Evolutionary conservation across 495 filamentous ascomycete genomes (phyloP), one percentile per base, ranked within the genome.

Genomic region (Neurospora terricola): DNA sequence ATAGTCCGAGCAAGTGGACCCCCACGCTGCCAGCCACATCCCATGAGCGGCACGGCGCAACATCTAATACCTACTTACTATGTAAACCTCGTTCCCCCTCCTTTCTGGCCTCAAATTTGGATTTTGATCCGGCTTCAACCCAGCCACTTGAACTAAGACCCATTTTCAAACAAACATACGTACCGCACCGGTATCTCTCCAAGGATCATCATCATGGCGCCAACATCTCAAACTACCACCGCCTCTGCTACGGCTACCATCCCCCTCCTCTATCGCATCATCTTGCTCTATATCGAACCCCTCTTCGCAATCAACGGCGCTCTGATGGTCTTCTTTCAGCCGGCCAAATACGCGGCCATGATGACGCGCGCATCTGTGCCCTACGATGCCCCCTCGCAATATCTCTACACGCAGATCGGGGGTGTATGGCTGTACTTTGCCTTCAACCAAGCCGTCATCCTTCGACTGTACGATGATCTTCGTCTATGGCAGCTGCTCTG

Each of bases 271-370:
- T 89, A 89, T 80, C 78, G 78, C 59, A 69, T 87, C 74, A 85
- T 87, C 77, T 88, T 90, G 80, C 86, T 89, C 70, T 78, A 80
- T 73, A 79, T 90, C 75, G 89, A 91, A 78, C 89, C 89, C n/a
- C 69, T 89, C 70, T 82, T 69, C 30, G 76, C 76, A 30, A 16
- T 76, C 69, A 75, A 69, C 68, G 73, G 75, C 69, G 73, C 70
- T 71, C 36, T 73, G 75, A 82, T 90, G 27, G 73, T 76, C 10
- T 78, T 89, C 69, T 87, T 85, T 30, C 74, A 85, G 72, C 76
- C 81, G 6, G 42, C 79, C 16, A 77, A 79, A 42, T 83, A 84
- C 54, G 78, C 82, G 12, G 66, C 71, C 16, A 48, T 38, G 39
- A 74, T 80, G 70, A 77, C 76, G 18, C 78, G 76, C 38, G 71